Base-by-base conservation (phyloP, 768 basidiomycete genomes). In the Paxillus involutus region DNA sequence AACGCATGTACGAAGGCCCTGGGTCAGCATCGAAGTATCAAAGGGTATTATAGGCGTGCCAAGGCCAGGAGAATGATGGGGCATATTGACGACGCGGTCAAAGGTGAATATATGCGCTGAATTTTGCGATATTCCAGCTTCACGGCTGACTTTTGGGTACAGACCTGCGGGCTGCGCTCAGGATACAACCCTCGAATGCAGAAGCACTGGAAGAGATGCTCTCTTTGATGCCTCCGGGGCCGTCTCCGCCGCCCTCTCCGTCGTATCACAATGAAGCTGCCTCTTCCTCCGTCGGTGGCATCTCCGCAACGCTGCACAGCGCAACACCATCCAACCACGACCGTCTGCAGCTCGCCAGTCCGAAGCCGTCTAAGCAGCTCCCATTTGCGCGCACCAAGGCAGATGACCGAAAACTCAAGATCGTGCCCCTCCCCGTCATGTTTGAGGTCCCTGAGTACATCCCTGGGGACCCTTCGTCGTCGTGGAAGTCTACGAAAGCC, bases 41-140 rank as follows among this genome's bases (percentile, higher is more conserved):
- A 90, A 59, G 88, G 84, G 1, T 78, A 85, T 55, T 91, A 80
- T 66, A 79, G 88, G 19, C 80, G 88, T 14, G 86, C 85, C 2
- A 82, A 81, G 41, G 86, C 88, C 0, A 75, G 84, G 42, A 79
- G 75, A 58, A 85, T 86, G 80, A 75, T 83, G 41, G 79, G 77
- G 3, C 75, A 74, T 37, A 67, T 68, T 2, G 77, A 82, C 17
- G 86, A 83, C 11, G 87, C 88, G 3, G 77, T 83, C 35, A 78
- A 79, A 73, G 86, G 86, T 84, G 59, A 17, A 60, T 47, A 11
- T 26, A 12, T 33, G 17, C 7, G 19, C 33, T 21, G 14, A 6
- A 21, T 32, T n/a, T 19, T 17, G 13, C 14, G 33, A 21, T n/a
- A 11, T 46, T 32, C 17, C 10, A 35, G 21, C 33, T 49, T n/a